Base-by-base conservation (phyloP, 116 monocot species). In the Phalaenopsis hybrid region DNA sequence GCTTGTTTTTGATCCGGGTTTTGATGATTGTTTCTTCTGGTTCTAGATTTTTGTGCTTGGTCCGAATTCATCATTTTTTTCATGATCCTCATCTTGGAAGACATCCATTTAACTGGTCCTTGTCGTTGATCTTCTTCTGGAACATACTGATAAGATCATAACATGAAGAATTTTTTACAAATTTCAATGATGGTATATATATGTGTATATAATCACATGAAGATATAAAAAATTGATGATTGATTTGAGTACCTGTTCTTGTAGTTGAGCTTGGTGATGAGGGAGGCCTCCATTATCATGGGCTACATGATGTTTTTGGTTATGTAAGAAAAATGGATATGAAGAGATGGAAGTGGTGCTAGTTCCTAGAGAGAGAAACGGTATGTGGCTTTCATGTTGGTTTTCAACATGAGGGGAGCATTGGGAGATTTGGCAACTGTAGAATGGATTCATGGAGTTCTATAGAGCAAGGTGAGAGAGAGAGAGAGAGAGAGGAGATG, bases 61-160 rank as follows among this genome's bases (percentile, higher is more conserved):
- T 75, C 65, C 6, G 81, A 75, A 65, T 18, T 45, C 78, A 83
- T 85, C 91, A 89, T 85, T 79, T 83, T 93, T 73, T 76, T 87
- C 89, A 89, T 87, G 72, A 86, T 69, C 73, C 89, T 84, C 89
- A 90, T 90, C 88, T 93, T 90, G 44, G 91, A 89, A 34, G 90
- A 83, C 89, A 89, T 83, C 91, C 93, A 93, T 82, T 87, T 85
- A 20, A 20, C 76, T 5, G 81, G 52, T 13, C 15, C 18, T 12
- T 67, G 37, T 5, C 49, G 59, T 43, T 73, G 6, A 6, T 57
- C 57, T 1, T 15, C 4, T 55, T 4, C 4, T 55, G 2, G 12
- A 55, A 55, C 17, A 55, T 55, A 55, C 55, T 55, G 55, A 17
- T 12, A 52, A 50, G 15, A 15, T 15, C 15, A 55, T 15, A 55